A percentile compares a stretch with the other conserved stretches of the same genome.
phyloP scores from a whole-genome alignment of 208 protist genomes.

The Leishmania mexicana region DNA sequence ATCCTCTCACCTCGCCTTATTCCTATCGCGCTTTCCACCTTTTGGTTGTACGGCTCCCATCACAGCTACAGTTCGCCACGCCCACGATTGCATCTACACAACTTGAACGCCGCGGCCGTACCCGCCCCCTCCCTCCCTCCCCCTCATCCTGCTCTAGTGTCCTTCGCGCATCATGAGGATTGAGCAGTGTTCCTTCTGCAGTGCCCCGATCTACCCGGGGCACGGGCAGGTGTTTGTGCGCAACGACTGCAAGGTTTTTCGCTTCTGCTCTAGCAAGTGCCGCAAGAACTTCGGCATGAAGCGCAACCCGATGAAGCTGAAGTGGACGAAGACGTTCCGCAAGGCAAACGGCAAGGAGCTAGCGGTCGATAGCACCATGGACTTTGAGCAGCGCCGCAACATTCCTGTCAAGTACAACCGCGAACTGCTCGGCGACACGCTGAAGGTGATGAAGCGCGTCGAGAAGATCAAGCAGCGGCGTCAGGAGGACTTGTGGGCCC shows the following conservation, averaged over 20 bases:
- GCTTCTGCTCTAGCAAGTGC: conserved; percentile 99
- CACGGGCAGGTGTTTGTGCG: conserved; percentile 99
- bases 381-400: conserved; percentile 99
- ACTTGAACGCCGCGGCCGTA: neutral
- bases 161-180: conserved; percentile 90
- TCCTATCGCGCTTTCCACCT: neutral
- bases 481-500: conserved; percentile 94
- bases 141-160: neutral
- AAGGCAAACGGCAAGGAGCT: conserved; percentile 98
- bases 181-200: conserved; percentile 99
- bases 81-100: neutral
- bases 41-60: neutral
- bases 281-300: conserved; percentile 99
- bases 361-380: conserved; percentile 97
- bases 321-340: conserved; percentile 99
- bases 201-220: conserved; percentile 98
- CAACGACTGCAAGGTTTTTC: conserved; percentile 97
- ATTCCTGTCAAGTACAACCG: conserved; percentile 99
- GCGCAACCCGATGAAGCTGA: conserved; percentile 98
- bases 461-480: conserved; percentile 95
- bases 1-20: neutral
- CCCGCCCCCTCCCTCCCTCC: neutral
- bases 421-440: conserved; percentile 95
- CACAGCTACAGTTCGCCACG: neutral
- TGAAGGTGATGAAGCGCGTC: conserved; percentile 98